phyloP scores from a whole-genome alignment of 1,284 basidiomycete genomes.

The Phellopilus nigrolimitatus region DNA sequence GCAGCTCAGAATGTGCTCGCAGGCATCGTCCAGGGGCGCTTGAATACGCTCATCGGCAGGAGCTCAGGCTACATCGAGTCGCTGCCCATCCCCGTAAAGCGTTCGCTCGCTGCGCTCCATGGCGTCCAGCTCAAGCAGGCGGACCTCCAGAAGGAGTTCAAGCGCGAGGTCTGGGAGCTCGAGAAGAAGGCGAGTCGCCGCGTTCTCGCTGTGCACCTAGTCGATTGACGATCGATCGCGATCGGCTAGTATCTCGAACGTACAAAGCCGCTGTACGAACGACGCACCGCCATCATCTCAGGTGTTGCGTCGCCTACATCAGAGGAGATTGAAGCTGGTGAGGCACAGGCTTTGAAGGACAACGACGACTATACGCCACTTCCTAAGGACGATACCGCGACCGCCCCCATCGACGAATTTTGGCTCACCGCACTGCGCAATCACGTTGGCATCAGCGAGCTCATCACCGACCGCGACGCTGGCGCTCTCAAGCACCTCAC shows the following conservation, averaged over 20 bases:
- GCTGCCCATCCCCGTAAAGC: slow-evolving; percentile 78
- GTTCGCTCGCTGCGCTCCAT: slow-evolving; percentile 89
- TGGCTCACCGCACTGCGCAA: slow-evolving; percentile 97
- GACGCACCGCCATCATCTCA: slow-evolving; percentile 79
- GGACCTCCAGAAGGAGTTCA: slow-evolving; percentile 93
- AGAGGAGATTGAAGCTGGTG: slow-evolving; percentile 83
- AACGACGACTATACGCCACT: slow-evolving; percentile 60
- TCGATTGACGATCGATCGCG: neutral
- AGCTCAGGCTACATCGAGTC: slow-evolving; percentile 86
- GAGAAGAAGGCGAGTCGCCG: slow-evolving; percentile 81
- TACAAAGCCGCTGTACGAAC: slow-evolving; percentile 85
- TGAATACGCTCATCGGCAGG: slow-evolving; percentile 68
- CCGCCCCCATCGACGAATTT: slow-evolving; percentile 86
- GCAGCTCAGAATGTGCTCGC: slow-evolving; percentile 47
- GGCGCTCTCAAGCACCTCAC: slow-evolving; percentile 65
- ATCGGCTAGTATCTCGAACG: slow-evolving; percentile 72
- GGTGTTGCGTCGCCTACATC: slow-evolving; percentile 72
- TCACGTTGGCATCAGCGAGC: slow-evolving; percentile 80
- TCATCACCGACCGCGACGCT: slow-evolving; percentile 93
- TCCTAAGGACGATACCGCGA: slow-evolving; percentile 39
- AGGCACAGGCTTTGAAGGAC: slow-evolving; percentile 63
- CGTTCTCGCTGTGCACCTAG: slow-evolving; percentile 3
- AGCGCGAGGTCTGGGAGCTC: slow-evolving; percentile 92
- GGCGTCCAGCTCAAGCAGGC: slow-evolving; percentile 92
- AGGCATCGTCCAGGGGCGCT: slow-evolving; percentile 59